These are phyloP conservation scores for Saccharomyces mikatae DNA, from an alignment of 805 yeast species.

Conservation along the genomic window DNA sequence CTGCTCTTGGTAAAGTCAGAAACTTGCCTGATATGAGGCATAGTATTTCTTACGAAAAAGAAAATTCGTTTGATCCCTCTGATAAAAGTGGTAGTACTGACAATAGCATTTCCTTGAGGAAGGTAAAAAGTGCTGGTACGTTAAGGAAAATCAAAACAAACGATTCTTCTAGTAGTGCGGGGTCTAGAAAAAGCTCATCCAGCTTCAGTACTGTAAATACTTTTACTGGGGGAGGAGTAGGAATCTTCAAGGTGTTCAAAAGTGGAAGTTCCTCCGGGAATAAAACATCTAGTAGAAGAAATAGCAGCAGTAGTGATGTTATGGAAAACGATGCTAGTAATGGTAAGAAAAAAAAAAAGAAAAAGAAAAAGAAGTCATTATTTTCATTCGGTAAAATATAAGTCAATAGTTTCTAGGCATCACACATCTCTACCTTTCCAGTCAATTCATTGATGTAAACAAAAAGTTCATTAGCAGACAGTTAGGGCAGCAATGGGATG, in stretches of 20 bases:
- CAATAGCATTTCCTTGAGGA: constrained; percentile 9
- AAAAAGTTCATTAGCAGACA: background rate
- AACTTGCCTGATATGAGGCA: background rate
- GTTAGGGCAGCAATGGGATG: background rate
- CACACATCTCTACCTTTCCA: background rate
- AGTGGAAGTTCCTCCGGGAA: constrained; percentile 9
- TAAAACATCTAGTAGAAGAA: constrained; percentile 16
- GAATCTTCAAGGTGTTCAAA: constrained; percentile 16
- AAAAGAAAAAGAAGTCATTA: background rate
- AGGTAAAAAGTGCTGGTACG: constrained; percentile 19
- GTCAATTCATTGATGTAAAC: too few relatives aligned
- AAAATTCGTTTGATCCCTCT: constrained; percentile 1
- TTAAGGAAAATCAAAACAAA: constrained; percentile 11
- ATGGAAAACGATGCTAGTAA: constrained; percentile 1
- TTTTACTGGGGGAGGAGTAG: background rate
- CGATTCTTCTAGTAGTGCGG: constrained; percentile 9
- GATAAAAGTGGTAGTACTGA: background rate
- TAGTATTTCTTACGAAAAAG: background rate
- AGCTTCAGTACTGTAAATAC: constrained; percentile 1
- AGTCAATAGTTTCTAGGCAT: background rate
- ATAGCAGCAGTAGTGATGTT: constrained; percentile 13
- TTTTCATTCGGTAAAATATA: constrained; percentile 5
- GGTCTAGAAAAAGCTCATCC: constrained; percentile 3
- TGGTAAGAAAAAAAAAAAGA: constrained; percentile 5
- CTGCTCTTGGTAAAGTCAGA: constrained; percentile 12